Percentiles rank a stretch among this genome's conserved stretches.
Conservation (phyloP, 768 basidiomycete species). For the Mycena maculata region DNA sequence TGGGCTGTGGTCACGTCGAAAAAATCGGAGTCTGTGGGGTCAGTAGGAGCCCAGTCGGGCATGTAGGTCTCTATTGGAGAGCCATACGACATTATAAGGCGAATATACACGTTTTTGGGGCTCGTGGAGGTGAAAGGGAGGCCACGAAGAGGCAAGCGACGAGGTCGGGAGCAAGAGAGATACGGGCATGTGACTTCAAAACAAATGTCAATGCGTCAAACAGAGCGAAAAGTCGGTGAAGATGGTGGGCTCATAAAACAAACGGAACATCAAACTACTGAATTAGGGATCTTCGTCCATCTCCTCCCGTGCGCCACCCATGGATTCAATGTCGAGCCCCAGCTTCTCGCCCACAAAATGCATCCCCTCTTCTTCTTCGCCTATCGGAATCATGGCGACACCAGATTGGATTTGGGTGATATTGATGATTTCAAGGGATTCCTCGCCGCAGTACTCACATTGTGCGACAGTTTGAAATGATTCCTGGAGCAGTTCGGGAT, state of each 20-base stretch:
- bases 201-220: neutral
- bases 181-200: neutral
- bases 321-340: constrained; percentile 1
- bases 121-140: no score
- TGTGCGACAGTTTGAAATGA: constrained; percentile 24
- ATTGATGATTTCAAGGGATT: constrained; percentile 24
- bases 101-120: no score
- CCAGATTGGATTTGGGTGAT: constrained; percentile 19
- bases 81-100: no score
- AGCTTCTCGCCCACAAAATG: constrained; percentile 20
- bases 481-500: constrained; percentile 19
- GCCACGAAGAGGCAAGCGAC: no score
- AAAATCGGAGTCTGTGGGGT: no score
- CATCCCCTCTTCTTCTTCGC: neutral
- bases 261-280: neutral
- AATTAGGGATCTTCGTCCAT: neutral
- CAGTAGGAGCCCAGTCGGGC: no score
- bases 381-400: constrained; percentile 29
- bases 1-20: no score
- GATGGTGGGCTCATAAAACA: neutral
- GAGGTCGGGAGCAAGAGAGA: no score
- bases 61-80: no score
- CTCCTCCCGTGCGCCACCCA: neutral
- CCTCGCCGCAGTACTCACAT: constrained; percentile 22
- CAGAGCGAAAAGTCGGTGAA: neutral